Percentiles rank a stretch among this genome's conserved stretches.
Evolutionary conservation across 805 yeast genomes (phyloP).

Genomic region (Cyberlindnera sargentensis): DNA sequence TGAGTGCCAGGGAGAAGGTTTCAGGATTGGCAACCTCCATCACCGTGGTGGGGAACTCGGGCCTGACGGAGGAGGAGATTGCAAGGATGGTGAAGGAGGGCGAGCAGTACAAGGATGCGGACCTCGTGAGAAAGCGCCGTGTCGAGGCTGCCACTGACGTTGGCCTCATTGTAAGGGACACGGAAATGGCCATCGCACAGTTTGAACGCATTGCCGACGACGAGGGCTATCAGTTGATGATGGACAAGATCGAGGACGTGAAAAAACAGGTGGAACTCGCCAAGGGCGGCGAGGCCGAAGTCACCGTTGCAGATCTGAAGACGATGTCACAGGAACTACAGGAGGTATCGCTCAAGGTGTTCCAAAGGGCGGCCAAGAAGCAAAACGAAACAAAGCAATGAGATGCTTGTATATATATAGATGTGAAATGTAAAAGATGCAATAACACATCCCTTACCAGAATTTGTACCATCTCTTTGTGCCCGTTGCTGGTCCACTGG

Average conservation of each 20-base stretch:
- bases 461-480: background rate
- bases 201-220: conserved; percentile 48
- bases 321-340: conserved; percentile 70
- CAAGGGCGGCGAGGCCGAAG: conserved; percentile 53
- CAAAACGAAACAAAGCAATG: conserved; percentile 8
- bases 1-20: conserved; percentile 72
- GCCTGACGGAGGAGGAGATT: conserved; percentile 63
- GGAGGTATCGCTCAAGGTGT: conserved; percentile 65
- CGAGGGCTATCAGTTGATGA: conserved; percentile 40
- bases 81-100: conserved; percentile 59
- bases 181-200: conserved; percentile 78
- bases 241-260: conserved; percentile 41
- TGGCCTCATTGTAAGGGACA: conserved; percentile 76
- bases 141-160: conserved; percentile 73
- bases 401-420: background rate
- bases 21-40: conserved; percentile 73
- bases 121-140: conserved; percentile 50
- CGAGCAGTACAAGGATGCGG: conserved; percentile 51
- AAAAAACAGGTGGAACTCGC: conserved; percentile 64
- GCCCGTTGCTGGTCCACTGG: background rate
- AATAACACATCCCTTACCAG: background rate
- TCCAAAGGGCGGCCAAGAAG: conserved; percentile 36
- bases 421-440: background rate
- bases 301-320: conserved; percentile 54
- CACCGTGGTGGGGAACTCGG: conserved; percentile 63